Base-by-base conservation (phyloP, 805 yeast genomes). In the Candida insectalens region DNA sequence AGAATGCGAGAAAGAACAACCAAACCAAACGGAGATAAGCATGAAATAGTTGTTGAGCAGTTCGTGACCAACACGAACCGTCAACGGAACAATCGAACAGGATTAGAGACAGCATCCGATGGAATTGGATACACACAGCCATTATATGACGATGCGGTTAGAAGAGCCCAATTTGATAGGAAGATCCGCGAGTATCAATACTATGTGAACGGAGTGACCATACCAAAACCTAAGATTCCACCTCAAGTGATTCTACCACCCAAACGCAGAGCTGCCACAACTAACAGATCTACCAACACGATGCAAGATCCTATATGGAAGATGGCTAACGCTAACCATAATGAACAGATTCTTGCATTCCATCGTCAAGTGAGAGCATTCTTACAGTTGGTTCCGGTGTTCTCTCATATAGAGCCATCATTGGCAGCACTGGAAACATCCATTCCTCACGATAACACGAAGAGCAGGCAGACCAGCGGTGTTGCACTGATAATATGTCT, bases 151-250 rank as follows among this genome's bases (percentile, higher is more conserved):
- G n/a, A n/a, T n/a, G n/a, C n/a, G n/a, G n/a, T n/a, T n/a, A n/a
- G n/a, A n/a, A 19, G 25, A 9, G 7, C 5, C 7, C 6, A 17
- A 14, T 19, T 29, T 9, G 25, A 21, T 17, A 12, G 31, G 20
- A 39, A 35, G 7, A 25, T 46, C 16, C 26, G 33, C 12, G 49
- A 44, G 5, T 46, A 44, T 25, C 43, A 41, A 36, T 41, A 35
- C 35, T 46, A 43, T 33, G 35, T 41, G 17, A 44, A 44, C 30
- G 50, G 50, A 10, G 45, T 38, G 5, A 32, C 30, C 8, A 37
- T 35, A 19, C 47, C 48, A 6, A 19, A 42, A 28, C 22, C 37
- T 19, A 39, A 37, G 15, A 30, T 26, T 36, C 18, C 36, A 32
- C 20, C 27, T 20, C 18, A 30, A 20, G n/a, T n/a, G n/a, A n/a